Base-by-base conservation (phyloP, 495 filamentous ascomycete species). In the Pseudevernia furfuracea region DNA sequence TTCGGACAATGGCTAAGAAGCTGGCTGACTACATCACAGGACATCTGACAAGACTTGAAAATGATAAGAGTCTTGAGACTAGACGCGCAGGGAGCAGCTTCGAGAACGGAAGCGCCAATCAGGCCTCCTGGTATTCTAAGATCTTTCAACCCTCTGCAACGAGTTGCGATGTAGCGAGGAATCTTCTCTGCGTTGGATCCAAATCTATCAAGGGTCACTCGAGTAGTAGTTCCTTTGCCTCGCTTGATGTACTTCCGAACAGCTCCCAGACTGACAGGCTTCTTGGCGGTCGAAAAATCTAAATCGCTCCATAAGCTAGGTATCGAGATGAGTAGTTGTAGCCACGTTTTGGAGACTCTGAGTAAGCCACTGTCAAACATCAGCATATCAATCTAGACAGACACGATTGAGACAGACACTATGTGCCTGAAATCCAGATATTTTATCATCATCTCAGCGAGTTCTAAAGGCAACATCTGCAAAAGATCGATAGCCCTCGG, bases 281-380 rank as follows among this genome's bases (percentile, higher is more conserved):
- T 66, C 38, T 72, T 74, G 15, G 79, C 79, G 1, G 68, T 67
- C 7, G 74, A 76, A 32, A 86, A 73, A 63, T 86, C 82, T 12
- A 87, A 69, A 46, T 78, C 63, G 62, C 71, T 76, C 83, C 83
- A 87, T 0, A 84, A 70, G 12, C 70, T 64, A 0, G 76, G 72
- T 48, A 75, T 68, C 1, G 76, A 77, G 43, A 71, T 72, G 7
- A 85, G 69, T 44, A 82, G 78, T 6, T 66, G 64, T 21, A 75
- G 70, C 84, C 84, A 87, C 59, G 69, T 61, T 70, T 79, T 81
- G 12, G 78, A 83, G 10, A 87, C 83, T 0, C 81, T 77, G 11
- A 81, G 70, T 44, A 80, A 77, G 39, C 71, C 74, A 17, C 82
- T 82, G 58, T 17, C 37, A 34, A 10, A 32, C 7, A 25, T 66